Base-by-base conservation (phyloP, 1,284 basidiomycete genomes). In the Austroboletus rostrupii region DNA sequence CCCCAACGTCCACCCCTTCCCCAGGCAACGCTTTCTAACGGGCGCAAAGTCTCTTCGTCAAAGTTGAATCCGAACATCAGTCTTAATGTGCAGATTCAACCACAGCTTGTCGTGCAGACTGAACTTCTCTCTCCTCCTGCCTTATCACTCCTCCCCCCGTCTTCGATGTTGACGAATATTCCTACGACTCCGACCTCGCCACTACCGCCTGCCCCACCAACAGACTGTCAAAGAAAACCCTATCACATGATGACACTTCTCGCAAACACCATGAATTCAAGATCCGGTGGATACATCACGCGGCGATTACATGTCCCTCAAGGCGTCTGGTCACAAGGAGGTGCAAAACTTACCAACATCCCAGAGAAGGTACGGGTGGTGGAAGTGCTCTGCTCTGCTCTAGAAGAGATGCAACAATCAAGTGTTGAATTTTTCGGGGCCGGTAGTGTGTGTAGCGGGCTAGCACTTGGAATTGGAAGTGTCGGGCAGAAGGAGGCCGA, bases 191-290 rank as follows among this genome's bases (percentile, higher is more conserved):
- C 89, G 9, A 77, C 76, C 39, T 90, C 89, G 5, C 87, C 87
- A 5, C 72, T 89, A 36, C 88, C 88, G 13, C 80, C 80, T 2
- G 67, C 72, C 28, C 77, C 86, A 16, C 92, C 92, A 1, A 69
- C 71, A 6, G 87, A 92, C 58, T 73, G 84, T n/a, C 69, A 90
- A 45, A 78, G 88, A 50, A 87, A 92, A 55, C 92, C 94, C 7
- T 97, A 96, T 67, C 88, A 95, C 65, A 79, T 97, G 73, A 88
- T 97, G 84, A 77, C 78, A 47, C 78, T 92, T 29, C 71, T 97
- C 20, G 78, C 83, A 50, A 78, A 75, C 38, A 93, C 92, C 14
- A 94, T 96, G 81, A 80, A 80, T 26, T 82, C 83, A n/a, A 76
- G 79, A 48, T 80, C 86, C 2, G 95, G 95, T 12, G 91, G 88